phyloP scores from a whole-genome alignment of 2,329 filamentous ascomycete species.

The Fusarium pininemorale region DNA sequence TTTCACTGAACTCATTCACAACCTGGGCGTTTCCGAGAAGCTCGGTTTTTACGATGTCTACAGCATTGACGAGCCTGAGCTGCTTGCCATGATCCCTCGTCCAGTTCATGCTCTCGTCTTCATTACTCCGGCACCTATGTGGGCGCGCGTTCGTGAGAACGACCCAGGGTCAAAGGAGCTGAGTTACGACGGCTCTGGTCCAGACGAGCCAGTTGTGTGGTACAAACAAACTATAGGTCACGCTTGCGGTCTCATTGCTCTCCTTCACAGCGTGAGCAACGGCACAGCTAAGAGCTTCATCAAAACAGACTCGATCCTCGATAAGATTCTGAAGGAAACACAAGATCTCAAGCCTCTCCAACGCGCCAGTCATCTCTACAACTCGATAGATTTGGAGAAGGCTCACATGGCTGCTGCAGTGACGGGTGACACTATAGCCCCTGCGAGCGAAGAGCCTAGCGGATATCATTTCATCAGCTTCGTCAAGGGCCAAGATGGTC shows the following conservation, averaged over 20 bases:
- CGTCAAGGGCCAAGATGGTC: constrained; percentile 70
- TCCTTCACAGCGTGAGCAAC: constrained; percentile 79
- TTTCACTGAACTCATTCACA: constrained; percentile 76
- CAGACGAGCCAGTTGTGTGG: constrained; percentile 76
- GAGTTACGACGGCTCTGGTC: constrained; percentile 47
- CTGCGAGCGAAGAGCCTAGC: constrained; percentile 66
- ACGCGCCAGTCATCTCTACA: constrained; percentile 76
- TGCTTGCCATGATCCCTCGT: constrained; percentile 77
- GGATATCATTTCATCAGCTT: constrained; percentile 86
- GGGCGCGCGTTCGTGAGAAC: constrained; percentile 54
- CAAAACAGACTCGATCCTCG: constrained; percentile 61
- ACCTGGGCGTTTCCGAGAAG: constrained; percentile 73
- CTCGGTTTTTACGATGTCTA: constrained; percentile 85
- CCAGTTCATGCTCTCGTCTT: constrained; percentile 81
- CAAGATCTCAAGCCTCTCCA: constrained; percentile 66
- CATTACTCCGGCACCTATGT: constrained; percentile 71
- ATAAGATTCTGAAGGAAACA: constrained; percentile 68
- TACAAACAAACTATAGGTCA: constrained; percentile 87
- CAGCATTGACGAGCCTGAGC: constrained; percentile 78
- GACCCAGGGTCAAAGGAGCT: constrained; percentile 34
- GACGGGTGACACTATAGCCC: constrained; percentile 73
- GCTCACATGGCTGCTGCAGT: constrained; percentile 77
- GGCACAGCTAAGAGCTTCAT: constrained; percentile 68
- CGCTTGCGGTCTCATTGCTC: constrained; percentile 81
- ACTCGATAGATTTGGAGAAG: constrained; percentile 73